phyloP scores from a whole-genome alignment of 2,329 filamentous ascomycete species.

The Grosmannia clavigera region DNA sequence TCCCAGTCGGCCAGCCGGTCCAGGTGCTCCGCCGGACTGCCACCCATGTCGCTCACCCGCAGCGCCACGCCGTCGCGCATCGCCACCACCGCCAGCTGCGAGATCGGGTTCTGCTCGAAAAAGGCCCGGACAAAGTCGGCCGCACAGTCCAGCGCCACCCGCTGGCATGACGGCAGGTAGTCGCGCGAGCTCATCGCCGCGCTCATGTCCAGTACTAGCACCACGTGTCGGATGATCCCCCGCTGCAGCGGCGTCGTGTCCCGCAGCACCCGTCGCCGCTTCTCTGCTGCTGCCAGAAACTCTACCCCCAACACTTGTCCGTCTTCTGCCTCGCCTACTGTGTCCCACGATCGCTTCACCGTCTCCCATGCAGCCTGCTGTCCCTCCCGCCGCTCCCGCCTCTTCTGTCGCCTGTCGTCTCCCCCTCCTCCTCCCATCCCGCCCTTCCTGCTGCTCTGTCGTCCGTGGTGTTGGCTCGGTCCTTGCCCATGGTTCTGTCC shows the following conservation, averaged over 20 bases:
- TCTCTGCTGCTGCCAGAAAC: conserved; percentile 68
- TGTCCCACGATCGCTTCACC: conserved; percentile 58
- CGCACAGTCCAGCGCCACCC: conserved; percentile 70
- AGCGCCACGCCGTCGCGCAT: conserved; percentile 88
- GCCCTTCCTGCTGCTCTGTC: conserved; percentile 2
- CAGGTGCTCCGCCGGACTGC: conserved; percentile 83
- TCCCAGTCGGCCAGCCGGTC: conserved; percentile 58
- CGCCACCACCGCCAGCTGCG: conserved; percentile 81
- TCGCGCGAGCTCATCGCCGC: conserved; percentile 94
- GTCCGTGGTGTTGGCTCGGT: conserved; percentile 12
- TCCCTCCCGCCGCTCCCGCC: conserved; percentile 14
- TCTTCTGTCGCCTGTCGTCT: not conserved
- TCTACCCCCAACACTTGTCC: conserved; percentile 67
- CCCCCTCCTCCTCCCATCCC: conserved; percentile 6
- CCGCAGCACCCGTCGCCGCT: conserved; percentile 67
- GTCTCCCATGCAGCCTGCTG: conserved; percentile 49
- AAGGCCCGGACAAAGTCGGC: conserved; percentile 85
- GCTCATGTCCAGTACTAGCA: conserved; percentile 84
- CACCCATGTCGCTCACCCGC: conserved; percentile 76
- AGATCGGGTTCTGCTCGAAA: conserved; percentile 98
- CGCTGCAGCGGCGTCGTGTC: conserved; percentile 93
- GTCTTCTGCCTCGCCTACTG: conserved; percentile 65
- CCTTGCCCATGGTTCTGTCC: conserved; percentile 15
- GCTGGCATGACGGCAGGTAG: conserved; percentile 74
- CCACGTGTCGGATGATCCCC: conserved; percentile 92